Evolutionary conservation across 1,284 basidiomycete species (phyloP).

Genomic region (Entoloma clypeatum): DNA sequence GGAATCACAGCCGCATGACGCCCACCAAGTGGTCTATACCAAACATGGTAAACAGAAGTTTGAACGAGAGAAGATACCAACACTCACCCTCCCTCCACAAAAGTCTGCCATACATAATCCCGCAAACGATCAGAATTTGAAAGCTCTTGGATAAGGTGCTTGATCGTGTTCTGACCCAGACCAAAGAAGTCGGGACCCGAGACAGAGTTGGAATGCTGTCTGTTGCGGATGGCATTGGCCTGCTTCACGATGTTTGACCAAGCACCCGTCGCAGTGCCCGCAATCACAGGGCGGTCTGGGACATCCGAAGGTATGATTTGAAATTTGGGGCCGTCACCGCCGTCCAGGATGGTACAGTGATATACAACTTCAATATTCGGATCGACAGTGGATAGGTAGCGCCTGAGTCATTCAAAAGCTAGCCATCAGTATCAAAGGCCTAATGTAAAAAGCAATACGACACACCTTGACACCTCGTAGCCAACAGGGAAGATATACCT

Average conservation of each 20-base stretch:
- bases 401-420: slow-evolving; percentile 36
- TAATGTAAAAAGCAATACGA: slow-evolving; percentile 8
- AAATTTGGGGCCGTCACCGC: slow-evolving; percentile 78
- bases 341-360: slow-evolving; percentile 77
- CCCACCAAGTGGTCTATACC: slow-evolving; percentile 61
- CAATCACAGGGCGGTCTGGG: slow-evolving; percentile 63
- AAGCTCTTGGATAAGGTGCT: slow-evolving; percentile 78
- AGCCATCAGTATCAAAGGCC: slow-evolving; percentile 12
- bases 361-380: slow-evolving; percentile 65
- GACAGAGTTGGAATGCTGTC: slow-evolving; percentile 78
- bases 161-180: slow-evolving; percentile 78
- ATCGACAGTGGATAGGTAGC: slow-evolving; percentile 72
- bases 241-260: slow-evolving; percentile 78
- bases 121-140: slow-evolving; percentile 62
- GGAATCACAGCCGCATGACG: slow-evolving; percentile 75
- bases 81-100: slow-evolving; percentile 75
- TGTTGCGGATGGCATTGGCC: slow-evolving; percentile 71
- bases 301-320: slow-evolving; percentile 70
- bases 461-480: slow-evolving; percentile 73
- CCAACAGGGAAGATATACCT: slow-evolving; percentile 82
- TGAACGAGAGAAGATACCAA: slow-evolving; percentile 10
- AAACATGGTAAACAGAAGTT: slow-evolving; percentile 9
- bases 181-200: slow-evolving; percentile 85
- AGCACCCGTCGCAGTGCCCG: slow-evolving; percentile 79
- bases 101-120: slow-evolving; percentile 81